A percentile compares a stretch with the other conserved stretches of the same genome.
phyloP scores from a whole-genome alignment of 768 basidiomycete species.

The Hebeloma cylindrosporum region DNA sequence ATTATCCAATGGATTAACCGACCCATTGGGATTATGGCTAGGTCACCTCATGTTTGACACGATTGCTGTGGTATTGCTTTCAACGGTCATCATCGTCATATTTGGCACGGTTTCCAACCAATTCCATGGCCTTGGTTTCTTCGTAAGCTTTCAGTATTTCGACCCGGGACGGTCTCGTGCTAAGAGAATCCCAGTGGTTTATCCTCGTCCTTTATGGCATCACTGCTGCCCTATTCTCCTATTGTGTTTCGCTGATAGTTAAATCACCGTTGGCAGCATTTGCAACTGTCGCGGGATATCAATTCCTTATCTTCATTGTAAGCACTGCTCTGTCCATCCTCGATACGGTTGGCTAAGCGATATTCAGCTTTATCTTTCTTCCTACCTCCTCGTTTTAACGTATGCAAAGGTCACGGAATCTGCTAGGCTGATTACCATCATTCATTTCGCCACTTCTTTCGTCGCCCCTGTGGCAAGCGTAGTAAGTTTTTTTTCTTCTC shows the following conservation, averaged over 20 bases:
- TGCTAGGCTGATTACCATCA: constrained; percentile 54
- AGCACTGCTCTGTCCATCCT: too few relatives aligned
- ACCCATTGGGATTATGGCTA: constrained; percentile 73
- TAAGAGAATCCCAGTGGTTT: too few relatives aligned
- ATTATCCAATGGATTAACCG: constrained; percentile 69
- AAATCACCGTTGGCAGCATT: constrained; percentile 72
- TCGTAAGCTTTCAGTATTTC: constrained; percentile 32
- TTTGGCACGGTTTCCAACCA: constrained; percentile 58
- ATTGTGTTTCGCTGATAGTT: constrained; percentile 59
- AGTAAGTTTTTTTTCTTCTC: constrained; percentile 39
- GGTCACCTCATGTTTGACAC: constrained; percentile 78
- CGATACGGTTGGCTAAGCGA: neutral
- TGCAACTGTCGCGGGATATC: constrained; percentile 69
- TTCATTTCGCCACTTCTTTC: constrained; percentile 70
- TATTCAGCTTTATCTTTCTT: constrained; percentile 60
- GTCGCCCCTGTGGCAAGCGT: constrained; percentile 70
- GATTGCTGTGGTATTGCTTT: constrained; percentile 54
- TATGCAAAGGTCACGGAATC: constrained; percentile 66
- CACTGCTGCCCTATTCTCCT: constrained; percentile 66
- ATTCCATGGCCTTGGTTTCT: constrained; percentile 70
- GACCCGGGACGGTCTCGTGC: too few relatives aligned
- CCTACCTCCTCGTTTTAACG: constrained; percentile 71
- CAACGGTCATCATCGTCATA: constrained; percentile 63
- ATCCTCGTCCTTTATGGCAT: constrained; percentile 70
- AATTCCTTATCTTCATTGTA: constrained; percentile 71